Conservation (phyloP, 1,139 yeast genomes). For the Debaryomycetaceae sp. region DNA sequence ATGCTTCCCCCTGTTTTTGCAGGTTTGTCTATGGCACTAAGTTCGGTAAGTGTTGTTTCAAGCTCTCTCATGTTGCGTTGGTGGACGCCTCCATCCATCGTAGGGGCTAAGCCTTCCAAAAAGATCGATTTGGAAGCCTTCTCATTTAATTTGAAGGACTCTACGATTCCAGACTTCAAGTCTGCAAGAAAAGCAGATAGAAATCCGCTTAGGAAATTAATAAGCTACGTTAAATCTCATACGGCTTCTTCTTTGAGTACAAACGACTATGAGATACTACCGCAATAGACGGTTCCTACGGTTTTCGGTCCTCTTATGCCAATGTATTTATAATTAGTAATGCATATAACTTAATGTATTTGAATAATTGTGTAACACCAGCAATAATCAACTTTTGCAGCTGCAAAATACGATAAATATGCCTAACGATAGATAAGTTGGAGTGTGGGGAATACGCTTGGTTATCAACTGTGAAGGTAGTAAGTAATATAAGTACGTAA, state of each 20-base stretch:
- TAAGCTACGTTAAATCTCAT: background rate
- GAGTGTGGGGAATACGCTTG: too few species aligned
- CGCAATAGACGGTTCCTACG: background rate
- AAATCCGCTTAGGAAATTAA: background rate
- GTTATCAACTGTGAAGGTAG: too few species aligned
- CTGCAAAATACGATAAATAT: too few species aligned
- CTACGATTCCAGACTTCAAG: slow-evolving; percentile 30
- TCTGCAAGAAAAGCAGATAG: slow-evolving; percentile 7
- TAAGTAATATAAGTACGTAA: too few species aligned
- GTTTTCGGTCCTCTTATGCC: background rate
- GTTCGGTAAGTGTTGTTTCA: slow-evolving; percentile 84
- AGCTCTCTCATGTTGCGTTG: slow-evolving; percentile 69
- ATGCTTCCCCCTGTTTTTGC: slow-evolving; percentile 86
- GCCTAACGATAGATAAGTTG: too few species aligned
- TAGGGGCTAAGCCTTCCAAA: slow-evolving; percentile 8
- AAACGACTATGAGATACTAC: background rate
- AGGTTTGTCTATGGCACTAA: slow-evolving; percentile 90
- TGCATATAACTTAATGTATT: background rate
- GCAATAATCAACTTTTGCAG: too few species aligned
- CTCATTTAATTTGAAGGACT: slow-evolving; percentile 29
- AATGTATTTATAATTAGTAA: background rate
- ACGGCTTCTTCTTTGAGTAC: background rate
- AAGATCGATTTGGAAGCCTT: slow-evolving; percentile 22
- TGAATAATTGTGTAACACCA: background rate
- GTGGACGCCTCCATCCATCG: slow-evolving; percentile 50